Conservation (phyloP, 116 monocot species). For the Iris pallida region DNA sequence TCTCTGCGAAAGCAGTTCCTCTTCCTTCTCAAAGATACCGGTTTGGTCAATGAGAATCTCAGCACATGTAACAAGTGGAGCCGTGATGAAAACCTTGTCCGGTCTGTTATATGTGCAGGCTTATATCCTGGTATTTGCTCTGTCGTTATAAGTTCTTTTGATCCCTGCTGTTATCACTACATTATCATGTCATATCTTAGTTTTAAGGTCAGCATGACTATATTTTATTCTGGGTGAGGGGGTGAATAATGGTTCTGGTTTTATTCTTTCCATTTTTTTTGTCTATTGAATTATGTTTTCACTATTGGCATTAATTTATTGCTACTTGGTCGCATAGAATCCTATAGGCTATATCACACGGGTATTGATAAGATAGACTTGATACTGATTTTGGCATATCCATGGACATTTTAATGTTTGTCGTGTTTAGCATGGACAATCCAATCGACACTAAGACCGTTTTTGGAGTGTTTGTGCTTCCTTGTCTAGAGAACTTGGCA, state of each 20-base stretch:
- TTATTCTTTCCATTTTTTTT: neutral
- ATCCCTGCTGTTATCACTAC: neutral
- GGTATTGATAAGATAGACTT: too few species aligned
- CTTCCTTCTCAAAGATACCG: slow-evolving; percentile 75
- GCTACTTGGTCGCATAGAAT: too few species aligned
- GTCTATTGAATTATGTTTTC: too few species aligned
- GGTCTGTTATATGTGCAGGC: slow-evolving; percentile 92
- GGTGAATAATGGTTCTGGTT: neutral
- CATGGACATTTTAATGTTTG: too few species aligned
- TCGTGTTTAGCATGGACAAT: too few species aligned
- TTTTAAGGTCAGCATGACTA: neutral
- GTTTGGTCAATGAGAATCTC: slow-evolving; percentile 56
- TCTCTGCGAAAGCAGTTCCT: slow-evolving; percentile 85
- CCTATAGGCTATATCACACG: too few species aligned
- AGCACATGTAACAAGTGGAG: slow-evolving; percentile 67
- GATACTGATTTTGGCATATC: too few species aligned
- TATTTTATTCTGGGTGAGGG: neutral
- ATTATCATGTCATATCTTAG: too few species aligned
- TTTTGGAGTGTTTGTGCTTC: too few species aligned
- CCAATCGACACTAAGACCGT: too few species aligned
- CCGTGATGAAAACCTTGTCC: slow-evolving; percentile 70
- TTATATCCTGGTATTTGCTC: slow-evolving; percentile 95
- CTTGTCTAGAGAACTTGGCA: too few species aligned
- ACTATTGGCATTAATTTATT: too few species aligned
- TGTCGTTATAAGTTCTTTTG: slow-evolving; percentile 58